These are phyloP conservation scores for Ettlia oleoabundans DNA, from an alignment of 139 green algal species.

Conservation along the genomic window DNA sequence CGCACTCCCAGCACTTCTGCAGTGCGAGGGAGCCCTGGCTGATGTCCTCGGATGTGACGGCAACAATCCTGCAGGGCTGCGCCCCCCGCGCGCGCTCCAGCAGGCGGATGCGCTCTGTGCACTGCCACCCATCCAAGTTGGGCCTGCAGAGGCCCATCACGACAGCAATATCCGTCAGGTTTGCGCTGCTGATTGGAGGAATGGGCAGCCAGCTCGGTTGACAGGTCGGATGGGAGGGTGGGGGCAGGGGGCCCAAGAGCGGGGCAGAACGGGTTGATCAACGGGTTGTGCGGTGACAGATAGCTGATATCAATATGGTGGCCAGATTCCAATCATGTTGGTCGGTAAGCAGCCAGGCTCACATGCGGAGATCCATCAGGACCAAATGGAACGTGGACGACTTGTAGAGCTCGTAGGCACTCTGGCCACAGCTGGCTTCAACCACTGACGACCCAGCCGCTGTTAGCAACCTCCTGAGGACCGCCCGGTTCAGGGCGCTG, in stretches of 20 bases:
- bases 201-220: too few species aligned
- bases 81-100: neutral
- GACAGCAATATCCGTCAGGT: too few species aligned
- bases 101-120: neutral
- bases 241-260: too few species aligned
- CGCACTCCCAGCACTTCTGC: slow-evolving; percentile 1
- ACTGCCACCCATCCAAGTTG: neutral
- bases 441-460: neutral
- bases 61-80: neutral
- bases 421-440: neutral
- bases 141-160: slow-evolving; percentile 12
- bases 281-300: too few species aligned
- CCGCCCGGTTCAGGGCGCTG: neutral
- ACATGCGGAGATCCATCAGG: slow-evolving; percentile 16
- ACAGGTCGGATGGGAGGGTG: too few species aligned
- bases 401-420: neutral
- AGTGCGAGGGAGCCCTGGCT: neutral
- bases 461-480: neutral
- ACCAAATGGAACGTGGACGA: neutral
- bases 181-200: too few species aligned
- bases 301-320: too few species aligned
- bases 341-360: too few species aligned
- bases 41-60: neutral
- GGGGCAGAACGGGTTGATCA: too few species aligned
- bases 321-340: too few species aligned